A percentile compares a stretch with the other conserved stretches of the same genome.
Evolutionary conservation across 805 yeast genomes (phyloP).

Genomic region (Zygosaccharomyces kombuchaensis): DNA sequence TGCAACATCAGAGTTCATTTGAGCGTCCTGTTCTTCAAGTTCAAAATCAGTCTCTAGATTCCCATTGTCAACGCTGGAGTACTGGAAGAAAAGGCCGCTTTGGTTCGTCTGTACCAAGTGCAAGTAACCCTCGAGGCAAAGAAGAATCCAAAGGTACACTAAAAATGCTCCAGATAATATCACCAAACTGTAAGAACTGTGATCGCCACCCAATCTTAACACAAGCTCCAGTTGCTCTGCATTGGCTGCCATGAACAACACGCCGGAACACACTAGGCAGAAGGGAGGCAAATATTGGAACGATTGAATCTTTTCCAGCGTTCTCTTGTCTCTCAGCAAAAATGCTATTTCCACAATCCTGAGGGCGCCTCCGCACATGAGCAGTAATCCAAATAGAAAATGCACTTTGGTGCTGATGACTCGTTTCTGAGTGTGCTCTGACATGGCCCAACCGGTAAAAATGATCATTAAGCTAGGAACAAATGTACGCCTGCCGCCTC

Average conservation of each 20-base stretch:
- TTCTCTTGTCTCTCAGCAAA: constrained; percentile 58
- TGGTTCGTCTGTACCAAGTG: constrained; percentile 27
- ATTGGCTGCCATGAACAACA: constrained; percentile 85
- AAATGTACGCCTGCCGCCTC: constrained; percentile 63
- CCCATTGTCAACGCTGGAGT: constrained; percentile 3
- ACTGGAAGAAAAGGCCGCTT: constrained; percentile 16
- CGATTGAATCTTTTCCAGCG: constrained; percentile 48
- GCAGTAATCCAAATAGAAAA: constrained; percentile 73
- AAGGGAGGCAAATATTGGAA: constrained; percentile 89
- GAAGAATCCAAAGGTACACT: constrained; percentile 59
- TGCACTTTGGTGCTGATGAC: constrained; percentile 83
- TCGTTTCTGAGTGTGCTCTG: constrained; percentile 76
- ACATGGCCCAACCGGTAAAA: constrained; percentile 93
- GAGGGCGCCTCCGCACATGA: constrained; percentile 72
- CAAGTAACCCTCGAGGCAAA: constrained; percentile 57
- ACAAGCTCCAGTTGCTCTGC: constrained; percentile 81
- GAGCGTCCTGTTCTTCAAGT: neutral
- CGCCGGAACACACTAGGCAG: constrained; percentile 71
- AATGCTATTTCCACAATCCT: constrained; percentile 79
- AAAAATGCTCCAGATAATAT: constrained; percentile 70
- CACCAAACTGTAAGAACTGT: constrained; percentile 73
- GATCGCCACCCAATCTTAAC: constrained; percentile 72
- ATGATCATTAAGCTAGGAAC: constrained; percentile 79
- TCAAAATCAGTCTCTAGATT: constrained; percentile 2
- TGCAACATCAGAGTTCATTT: neutral